phyloP scores from a whole-genome alignment of 306 rosid species.

The apple (Malus domestica) region DNA sequence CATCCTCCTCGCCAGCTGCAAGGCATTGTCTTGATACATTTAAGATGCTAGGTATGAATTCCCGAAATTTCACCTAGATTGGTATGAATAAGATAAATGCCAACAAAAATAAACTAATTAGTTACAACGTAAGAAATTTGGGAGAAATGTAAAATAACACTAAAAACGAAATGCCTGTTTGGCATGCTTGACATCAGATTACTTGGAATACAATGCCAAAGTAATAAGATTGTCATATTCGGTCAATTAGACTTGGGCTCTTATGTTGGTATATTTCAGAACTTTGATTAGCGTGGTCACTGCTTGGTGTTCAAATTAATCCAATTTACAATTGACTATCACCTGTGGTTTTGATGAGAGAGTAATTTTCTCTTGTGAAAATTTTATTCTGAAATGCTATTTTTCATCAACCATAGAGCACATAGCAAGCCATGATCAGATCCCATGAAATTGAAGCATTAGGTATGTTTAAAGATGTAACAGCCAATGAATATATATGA shows the following conservation, averaged over 20 bases:
- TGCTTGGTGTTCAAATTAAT: neutral
- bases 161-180: neutral
- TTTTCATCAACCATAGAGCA: neutral
- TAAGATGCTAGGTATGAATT: constrained; percentile 95
- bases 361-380: neutral
- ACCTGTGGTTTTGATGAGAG: neutral
- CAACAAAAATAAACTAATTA: neutral
- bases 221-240: neutral
- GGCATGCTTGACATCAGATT: neutral
- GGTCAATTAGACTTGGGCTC: neutral
- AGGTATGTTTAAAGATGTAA: neutral
- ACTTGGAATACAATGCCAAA: neutral
- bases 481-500: neutral
- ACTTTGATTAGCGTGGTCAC: neutral
- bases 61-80: constrained; percentile 79
- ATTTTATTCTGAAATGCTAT: neutral
- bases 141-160: neutral
- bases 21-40: constrained; percentile 93
- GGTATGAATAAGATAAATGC: neutral
- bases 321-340: neutral
- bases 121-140: neutral
- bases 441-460: neutral
- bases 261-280: neutral
- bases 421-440: neutral
- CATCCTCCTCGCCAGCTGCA: constrained; percentile 94